phyloP scores from a whole-genome alignment of 1,284 basidiomycete genomes.

The Hemileccinum hortonii region DNA sequence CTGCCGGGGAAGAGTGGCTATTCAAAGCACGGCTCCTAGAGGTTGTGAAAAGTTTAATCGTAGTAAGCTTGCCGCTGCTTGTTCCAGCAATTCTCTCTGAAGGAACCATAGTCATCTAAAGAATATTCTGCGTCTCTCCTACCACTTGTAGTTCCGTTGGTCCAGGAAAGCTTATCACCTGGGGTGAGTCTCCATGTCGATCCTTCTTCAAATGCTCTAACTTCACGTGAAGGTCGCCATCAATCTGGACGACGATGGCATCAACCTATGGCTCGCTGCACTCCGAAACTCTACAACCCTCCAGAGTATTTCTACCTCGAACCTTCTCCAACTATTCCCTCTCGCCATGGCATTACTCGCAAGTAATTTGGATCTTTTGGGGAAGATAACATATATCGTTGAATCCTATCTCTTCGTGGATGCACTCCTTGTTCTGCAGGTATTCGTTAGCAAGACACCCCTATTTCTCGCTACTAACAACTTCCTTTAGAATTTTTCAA shows the following conservation, averaged over 20 bases:
- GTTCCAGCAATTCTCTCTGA: neutral
- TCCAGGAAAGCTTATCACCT: slow-evolving; percentile 71
- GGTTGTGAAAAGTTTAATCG: slow-evolving; percentile 71
- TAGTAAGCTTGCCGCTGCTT: slow-evolving; percentile 42
- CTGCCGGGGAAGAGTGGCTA: slow-evolving; percentile 71
- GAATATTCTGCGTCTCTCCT: slow-evolving; percentile 58
- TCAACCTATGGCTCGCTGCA: slow-evolving; percentile 74
- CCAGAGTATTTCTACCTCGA: slow-evolving; percentile 47
- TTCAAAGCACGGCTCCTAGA: slow-evolving; percentile 76
- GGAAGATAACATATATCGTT: slow-evolving; percentile 65
- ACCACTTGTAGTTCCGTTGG: slow-evolving; percentile 67
- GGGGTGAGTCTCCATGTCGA: slow-evolving; percentile 43
- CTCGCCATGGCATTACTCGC: slow-evolving; percentile 59
- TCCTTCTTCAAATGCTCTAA: slow-evolving; percentile 5
- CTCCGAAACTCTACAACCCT: slow-evolving; percentile 68
- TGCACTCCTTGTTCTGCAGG: slow-evolving; percentile 65
- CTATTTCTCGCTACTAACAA: slow-evolving; percentile 1
- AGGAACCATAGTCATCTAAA: slow-evolving; percentile 52
- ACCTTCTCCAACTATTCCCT: slow-evolving; percentile 70
- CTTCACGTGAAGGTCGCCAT: slow-evolving; percentile 52
- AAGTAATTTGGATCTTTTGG: slow-evolving; percentile 74
- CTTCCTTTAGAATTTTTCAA: slow-evolving; percentile 44
- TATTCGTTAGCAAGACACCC: slow-evolving; percentile 30
- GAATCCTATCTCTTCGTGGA: slow-evolving; percentile 83
- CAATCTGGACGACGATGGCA: slow-evolving; percentile 77